Base-by-base conservation (phyloP, 306 rosid species). In the Prunus armeniaca region DNA sequence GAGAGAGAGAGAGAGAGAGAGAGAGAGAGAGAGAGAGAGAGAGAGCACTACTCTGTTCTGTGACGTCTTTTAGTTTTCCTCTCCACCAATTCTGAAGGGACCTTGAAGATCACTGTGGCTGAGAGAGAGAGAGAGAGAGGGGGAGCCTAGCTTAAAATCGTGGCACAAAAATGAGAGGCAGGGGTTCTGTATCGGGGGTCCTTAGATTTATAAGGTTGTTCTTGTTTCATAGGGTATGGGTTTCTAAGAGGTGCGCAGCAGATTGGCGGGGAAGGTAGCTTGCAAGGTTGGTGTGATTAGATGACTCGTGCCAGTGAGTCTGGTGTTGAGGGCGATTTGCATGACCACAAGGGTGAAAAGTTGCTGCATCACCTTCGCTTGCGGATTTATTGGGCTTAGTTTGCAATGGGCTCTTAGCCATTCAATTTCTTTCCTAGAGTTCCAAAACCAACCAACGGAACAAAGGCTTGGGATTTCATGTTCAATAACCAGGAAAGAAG, bases 321-420 rank as follows among this genome's bases (percentile, higher is more conserved):
- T 79, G 81, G 81, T 83, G 57, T 3, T 12, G 34, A 57, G 56
- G 66, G 65, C 52, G 62, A 69, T 62, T 83, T 79, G 81, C 81
- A 66, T 83, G 86, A 79, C 30, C 46, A 12, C 65, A 12, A 6
- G 11, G 74, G 65, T 66, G 17, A 50, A 58, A 74, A 74, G 30
- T 68, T 73, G 47, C 30, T 70, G 74, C 68, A 14, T 61, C 30
- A 61, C 17, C 28, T 12, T 61, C 9, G 43, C 9, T 38, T 6
- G 43, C 43, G 15, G 8, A 17, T 64, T 3, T 17, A 8, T 34
- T 64, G 46, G 49, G 47, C 24, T 43, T 34, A 3, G 71, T n/a
- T 2, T 18, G 25, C 12, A 2, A 41, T 41, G 71, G 52, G 52
- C 54, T 45, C 1, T 25, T 62, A 19, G n/a, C 28, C n/a, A 18